Evolutionary conservation across 495 filamentous ascomycete genomes (phyloP), one percentile per base, ranked within the genome.

Genomic region (Aspergillus affinis): DNA sequence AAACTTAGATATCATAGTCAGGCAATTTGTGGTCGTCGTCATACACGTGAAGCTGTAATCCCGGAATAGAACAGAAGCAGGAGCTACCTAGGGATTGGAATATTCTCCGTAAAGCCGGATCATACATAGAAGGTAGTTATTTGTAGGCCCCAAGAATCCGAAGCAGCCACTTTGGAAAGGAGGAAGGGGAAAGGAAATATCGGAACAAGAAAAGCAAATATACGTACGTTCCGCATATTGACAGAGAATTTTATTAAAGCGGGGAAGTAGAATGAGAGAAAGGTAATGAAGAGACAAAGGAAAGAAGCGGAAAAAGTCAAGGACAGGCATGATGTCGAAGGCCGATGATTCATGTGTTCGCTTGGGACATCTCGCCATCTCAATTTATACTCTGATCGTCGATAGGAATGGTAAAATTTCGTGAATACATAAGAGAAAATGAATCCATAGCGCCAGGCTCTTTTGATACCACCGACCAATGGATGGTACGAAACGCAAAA

Each of bases 371-470:
- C 36, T 41, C 26, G 8, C 18, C 17, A 54, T 29, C 13, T 19
- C 19, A 27, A 26, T 6, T 48, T 41, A 3, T 21, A 50, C n/a
- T 12, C n/a, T 18, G 21, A 4, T 20, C 49, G n/a, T 18, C 49
- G 9, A 48, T 1, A 23, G 48, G 54, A 27, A 30, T 32, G 20
- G 36, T 41, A 41, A 41, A 41, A 15, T 41, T 41, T 41, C 36
- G 36, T 41, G 36, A 41, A 41, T 41, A 51, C 48, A 41, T 52
- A 53, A 54, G 55, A 56, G 44, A 48, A 64, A 54, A 50, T 51
- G 55, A 57, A 63, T 65, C 74, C 74, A 75, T 71, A 72, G 72
- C 76, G 72, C 74, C 76, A 70, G 71, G 72, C 64, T 66, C 73
- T 76, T 76, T 78, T 75, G 60, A 72, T 62, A 64, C 47, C 60